These are phyloP conservation scores for Eimeria sp. DNA, from an alignment of 169 alveolate genomes.

Conservation along the genomic window DNA sequence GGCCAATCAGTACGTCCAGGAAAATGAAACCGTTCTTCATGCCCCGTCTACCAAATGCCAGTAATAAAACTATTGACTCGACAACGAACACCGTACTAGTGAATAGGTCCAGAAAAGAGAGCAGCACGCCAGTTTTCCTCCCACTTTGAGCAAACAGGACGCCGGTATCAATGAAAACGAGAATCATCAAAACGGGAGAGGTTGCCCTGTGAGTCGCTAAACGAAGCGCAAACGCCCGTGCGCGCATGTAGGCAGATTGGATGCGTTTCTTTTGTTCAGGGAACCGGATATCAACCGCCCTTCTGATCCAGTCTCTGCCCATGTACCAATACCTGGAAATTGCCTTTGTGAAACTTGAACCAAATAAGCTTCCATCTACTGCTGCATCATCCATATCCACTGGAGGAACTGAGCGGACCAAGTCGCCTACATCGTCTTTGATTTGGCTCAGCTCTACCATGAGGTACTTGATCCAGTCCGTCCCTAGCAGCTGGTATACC, in stretches of 20 bases:
- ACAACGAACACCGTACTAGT: slow-evolving; percentile 26
- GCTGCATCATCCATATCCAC: neutral
- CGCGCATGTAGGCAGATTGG: neutral
- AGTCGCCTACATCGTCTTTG: neutral
- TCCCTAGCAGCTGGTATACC: slow-evolving; percentile 74
- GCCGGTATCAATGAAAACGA: slow-evolving; percentile 38
- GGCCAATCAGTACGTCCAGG: slow-evolving; percentile 32
- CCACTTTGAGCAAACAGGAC: slow-evolving; percentile 39
- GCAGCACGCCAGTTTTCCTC: neutral
- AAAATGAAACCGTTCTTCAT: slow-evolving; percentile 52
- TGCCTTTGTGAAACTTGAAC: neutral
- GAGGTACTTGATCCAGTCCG: slow-evolving; percentile 79
- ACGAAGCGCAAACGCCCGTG: neutral
- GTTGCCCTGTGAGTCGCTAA: slow-evolving; percentile 26
- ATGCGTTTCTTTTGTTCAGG: slow-evolving; percentile 17
- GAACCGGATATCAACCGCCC: slow-evolving; percentile 30
- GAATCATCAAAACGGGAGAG: slow-evolving; percentile 29
- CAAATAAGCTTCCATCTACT: neutral
- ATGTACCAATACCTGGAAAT: neutral
- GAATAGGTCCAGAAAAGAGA: neutral
- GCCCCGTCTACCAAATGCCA: slow-evolving; percentile 61
- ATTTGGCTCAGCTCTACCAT: slow-evolving; percentile 45
- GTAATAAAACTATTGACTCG: slow-evolving; percentile 48
- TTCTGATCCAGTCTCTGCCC: neutral
- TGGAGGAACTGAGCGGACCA: neutral